Conservation (phyloP, 2,329 filamentous ascomycete species). For the Fusarium chuoi region DNA sequence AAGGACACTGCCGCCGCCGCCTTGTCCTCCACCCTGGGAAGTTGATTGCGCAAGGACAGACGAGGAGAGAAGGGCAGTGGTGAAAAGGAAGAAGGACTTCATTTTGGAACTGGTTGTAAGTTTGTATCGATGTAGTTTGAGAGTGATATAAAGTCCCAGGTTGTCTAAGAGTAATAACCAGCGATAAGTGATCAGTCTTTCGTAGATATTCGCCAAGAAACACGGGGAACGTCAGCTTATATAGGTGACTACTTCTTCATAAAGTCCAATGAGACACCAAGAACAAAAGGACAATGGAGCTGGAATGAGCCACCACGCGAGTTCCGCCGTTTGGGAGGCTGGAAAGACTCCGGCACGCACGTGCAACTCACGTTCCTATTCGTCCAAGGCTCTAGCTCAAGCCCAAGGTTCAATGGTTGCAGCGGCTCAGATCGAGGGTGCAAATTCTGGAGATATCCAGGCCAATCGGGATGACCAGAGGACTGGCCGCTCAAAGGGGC, state of each 20-base stretch:
- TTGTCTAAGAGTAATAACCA: neutral
- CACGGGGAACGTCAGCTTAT: neutral
- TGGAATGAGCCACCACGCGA: neutral
- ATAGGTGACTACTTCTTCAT: neutral
- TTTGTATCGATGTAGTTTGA: neutral
- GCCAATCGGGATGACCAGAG: neutral
- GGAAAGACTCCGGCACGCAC: neutral
- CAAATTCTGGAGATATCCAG: neutral
- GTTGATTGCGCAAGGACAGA: neutral
- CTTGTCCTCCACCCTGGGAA: neutral
- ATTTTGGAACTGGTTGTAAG: neutral
- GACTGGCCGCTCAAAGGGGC: neutral
- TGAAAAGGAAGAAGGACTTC: conserved; percentile 10
- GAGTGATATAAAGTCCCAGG: too few relatives aligned
- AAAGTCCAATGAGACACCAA: neutral
- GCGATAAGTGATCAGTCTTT: neutral
- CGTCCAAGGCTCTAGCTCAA: neutral
- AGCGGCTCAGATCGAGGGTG: neutral
- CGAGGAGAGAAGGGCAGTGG: neutral
- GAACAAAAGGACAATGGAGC: neutral
- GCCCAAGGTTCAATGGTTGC: neutral
- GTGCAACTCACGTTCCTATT: neutral
- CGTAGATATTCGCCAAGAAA: neutral
- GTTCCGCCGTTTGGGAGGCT: neutral
- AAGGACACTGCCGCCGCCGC: neutral